phyloP scores from a whole-genome alignment of 2,329 filamentous ascomycete species.

The Cytospora leucostoma region DNA sequence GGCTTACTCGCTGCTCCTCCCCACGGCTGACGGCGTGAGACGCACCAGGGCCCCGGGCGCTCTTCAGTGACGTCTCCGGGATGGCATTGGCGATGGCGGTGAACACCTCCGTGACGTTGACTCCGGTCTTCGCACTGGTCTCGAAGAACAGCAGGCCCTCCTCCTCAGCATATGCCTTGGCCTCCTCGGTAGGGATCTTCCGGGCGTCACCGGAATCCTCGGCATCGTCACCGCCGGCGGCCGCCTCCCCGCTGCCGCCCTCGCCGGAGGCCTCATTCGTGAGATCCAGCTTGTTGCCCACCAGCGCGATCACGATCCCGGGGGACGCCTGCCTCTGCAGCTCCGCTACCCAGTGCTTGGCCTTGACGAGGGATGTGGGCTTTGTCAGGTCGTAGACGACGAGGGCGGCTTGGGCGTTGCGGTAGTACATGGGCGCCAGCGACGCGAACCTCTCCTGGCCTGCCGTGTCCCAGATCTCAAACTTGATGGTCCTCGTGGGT shows the following conservation, averaged over 20 bases:
- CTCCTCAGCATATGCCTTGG: conserved; percentile 90
- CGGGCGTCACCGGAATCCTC: conserved; percentile 72
- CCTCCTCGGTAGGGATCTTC: conserved; percentile 89
- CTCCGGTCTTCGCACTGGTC: conserved; percentile 94
- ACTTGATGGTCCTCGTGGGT: conserved; percentile 87
- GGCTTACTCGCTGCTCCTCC: conserved; percentile 78
- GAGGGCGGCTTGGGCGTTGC: conserved; percentile 94
- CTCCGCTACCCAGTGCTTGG: conserved; percentile 98
- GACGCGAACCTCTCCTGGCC: conserved; percentile 97
- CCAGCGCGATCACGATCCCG: conserved; percentile 94
- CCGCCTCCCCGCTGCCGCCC: conserved; percentile 46
- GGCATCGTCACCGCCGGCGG: conserved; percentile 52
- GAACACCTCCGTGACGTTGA: conserved; percentile 94
- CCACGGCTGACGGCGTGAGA: conserved; percentile 60
- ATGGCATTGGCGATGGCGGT: conserved; percentile 98
- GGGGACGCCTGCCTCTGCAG: conserved; percentile 94
- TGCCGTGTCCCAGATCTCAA: conserved; percentile 97
- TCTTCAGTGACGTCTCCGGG: conserved; percentile 94
- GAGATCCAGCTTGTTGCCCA: conserved; percentile 95
- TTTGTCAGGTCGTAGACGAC: conserved; percentile 99
- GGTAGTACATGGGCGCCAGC: conserved; percentile 98
- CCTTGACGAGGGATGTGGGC: conserved; percentile 90
- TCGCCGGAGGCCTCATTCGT: conserved; percentile 59
- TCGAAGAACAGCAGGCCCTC: conserved; percentile 95
- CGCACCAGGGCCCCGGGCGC: conserved; percentile 70